Conservation (phyloP, 108 stramenopile species). For the Nannochloropsis oceanica region DNA sequence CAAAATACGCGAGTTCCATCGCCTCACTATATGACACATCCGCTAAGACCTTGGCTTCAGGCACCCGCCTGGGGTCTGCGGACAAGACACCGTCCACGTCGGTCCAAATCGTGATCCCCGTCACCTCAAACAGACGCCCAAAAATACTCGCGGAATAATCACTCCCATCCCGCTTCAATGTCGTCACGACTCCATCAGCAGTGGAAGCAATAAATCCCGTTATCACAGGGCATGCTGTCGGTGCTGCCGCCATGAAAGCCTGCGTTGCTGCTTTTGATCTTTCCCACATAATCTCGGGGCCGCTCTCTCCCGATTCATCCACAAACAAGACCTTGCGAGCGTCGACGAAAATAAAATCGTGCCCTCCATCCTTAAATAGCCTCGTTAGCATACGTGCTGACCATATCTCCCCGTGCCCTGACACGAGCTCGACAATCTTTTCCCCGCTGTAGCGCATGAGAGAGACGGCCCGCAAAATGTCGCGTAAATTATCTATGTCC, state of each 20-base stretch:
- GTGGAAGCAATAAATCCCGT: slow-evolving; percentile 82
- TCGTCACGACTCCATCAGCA: slow-evolving; percentile 63
- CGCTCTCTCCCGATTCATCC: slow-evolving; percentile 39
- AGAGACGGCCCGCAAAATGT: slow-evolving; percentile 58
- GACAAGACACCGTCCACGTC: slow-evolving; percentile 69
- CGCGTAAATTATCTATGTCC: slow-evolving; percentile 52
- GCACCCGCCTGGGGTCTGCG: slow-evolving; percentile 71
- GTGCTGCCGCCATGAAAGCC: slow-evolving; percentile 14
- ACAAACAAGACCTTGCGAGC: slow-evolving; percentile 65
- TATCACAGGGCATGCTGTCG: slow-evolving; percentile 39
- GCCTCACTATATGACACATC: slow-evolving; percentile 74
- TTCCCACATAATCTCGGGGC: slow-evolving; percentile 41
- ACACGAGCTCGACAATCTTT: slow-evolving; percentile 38
- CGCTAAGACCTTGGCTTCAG: slow-evolving; percentile 46
- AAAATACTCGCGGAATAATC: slow-evolving; percentile 63
- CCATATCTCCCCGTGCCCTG: slow-evolving; percentile 75
- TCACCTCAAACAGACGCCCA: slow-evolving; percentile 55
- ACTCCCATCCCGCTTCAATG: slow-evolving; percentile 63
- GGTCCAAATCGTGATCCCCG: slow-evolving; percentile 64
- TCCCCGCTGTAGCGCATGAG: slow-evolving; percentile 31
- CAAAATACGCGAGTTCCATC: slow-evolving; percentile 82
- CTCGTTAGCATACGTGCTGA: slow-evolving; percentile 53
- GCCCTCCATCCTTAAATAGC: slow-evolving; percentile 11
- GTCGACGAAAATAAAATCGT: slow-evolving; percentile 54
- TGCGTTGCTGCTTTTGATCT: slow-evolving; percentile 36